Conservation (phyloP, 2,329 filamentous ascomycete genomes). For the Cladophialophora chaetospira region DNA sequence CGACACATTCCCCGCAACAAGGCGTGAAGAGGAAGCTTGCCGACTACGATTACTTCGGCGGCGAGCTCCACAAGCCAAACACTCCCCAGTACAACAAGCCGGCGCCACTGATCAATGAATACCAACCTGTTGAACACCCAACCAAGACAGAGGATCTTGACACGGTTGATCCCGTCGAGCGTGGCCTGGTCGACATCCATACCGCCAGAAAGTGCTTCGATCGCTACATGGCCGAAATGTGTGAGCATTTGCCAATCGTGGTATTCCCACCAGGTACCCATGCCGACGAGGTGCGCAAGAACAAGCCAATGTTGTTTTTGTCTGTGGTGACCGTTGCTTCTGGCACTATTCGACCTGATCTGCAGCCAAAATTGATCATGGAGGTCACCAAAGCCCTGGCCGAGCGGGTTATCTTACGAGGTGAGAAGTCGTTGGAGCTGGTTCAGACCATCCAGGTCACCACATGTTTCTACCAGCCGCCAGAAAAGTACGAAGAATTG, state of each 20-base stretch:
- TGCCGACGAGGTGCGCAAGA: conserved; percentile 57
- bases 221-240: conserved; percentile 57
- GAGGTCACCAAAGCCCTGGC: conserved; percentile 74
- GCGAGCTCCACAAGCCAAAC: conserved; percentile 30
- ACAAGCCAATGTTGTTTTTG: conserved; percentile 62
- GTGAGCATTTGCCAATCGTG: conserved; percentile 59
- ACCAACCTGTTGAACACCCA: conserved; percentile 20
- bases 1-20: conserved; percentile 18
- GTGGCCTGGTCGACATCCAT: conserved; percentile 54
- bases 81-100: conserved; percentile 19
- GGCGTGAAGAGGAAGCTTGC: conserved; percentile 31
- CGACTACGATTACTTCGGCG: conserved; percentile 32
- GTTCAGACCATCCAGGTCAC: conserved; percentile 75
- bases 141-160: conserved; percentile 21
- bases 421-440: conserved; percentile 79
- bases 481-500: conserved; percentile 79
- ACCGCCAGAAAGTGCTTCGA: conserved; percentile 59
- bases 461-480: conserved; percentile 83
- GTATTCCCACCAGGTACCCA: conserved; percentile 58
- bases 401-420: conserved; percentile 71
- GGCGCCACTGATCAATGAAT: conserved; percentile 5
- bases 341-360: conserved; percentile 53
- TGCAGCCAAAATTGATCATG: conserved; percentile 64
- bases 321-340: conserved; percentile 59
- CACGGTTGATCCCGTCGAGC: conserved; percentile 52